Conservation (phyloP, 257 asterid species). For the Handroanthus guayacan region DNA sequence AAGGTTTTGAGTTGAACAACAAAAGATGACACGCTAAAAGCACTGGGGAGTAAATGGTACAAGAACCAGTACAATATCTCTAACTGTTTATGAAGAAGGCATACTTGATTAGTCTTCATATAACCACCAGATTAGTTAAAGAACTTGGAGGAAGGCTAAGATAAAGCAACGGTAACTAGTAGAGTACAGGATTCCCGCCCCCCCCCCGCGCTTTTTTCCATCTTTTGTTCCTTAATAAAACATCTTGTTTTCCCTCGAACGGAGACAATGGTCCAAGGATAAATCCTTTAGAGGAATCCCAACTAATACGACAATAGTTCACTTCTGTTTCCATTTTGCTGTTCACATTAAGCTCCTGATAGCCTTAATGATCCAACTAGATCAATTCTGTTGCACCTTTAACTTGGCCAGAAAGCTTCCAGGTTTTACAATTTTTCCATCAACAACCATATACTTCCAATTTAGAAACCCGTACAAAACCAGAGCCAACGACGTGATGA, state of each 20-base stretch:
- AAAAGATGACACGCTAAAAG: neutral
- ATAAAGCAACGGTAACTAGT: neutral
- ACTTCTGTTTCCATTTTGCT: too few relatives aligned
- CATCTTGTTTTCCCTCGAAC: conserved; percentile 20
- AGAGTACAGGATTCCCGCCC: neutral
- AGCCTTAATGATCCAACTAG: neutral
- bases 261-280: conserved; percentile 17
- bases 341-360: neutral
- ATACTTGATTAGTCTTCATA: neutral
- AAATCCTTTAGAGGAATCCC: conserved; percentile 15
- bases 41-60: neutral
- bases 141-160: neutral
- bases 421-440: neutral
- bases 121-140: neutral
- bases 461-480: neutral
- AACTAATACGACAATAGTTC: neutral
- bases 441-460: neutral
- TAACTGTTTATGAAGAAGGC: neutral
- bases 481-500: conserved; percentile 33
- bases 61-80: conserved; percentile 5
- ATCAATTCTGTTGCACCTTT: neutral
- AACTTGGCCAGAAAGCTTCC: conserved; percentile 20
- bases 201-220: neutral
- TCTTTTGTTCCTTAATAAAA: neutral
- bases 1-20: neutral